Percentiles rank a stretch among this genome's conserved stretches.
Evolutionary conservation across 2,329 filamentous ascomycete genomes (phyloP).

Genomic region (Teratosphaeria viscida): DNA sequence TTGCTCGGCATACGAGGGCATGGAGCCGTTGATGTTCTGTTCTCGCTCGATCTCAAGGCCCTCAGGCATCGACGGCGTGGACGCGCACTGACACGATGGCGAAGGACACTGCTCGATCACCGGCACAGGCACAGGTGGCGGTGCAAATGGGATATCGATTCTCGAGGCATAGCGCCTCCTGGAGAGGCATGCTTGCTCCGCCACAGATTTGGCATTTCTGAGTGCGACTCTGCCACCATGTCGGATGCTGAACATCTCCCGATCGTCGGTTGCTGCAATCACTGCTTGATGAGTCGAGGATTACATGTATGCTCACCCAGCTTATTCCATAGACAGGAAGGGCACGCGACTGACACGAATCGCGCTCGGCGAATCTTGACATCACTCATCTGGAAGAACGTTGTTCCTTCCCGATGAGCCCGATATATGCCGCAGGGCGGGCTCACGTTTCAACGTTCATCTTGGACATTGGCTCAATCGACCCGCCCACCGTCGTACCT

Average conservation of each 20-base stretch:
- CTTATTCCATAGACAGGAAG: too few species aligned
- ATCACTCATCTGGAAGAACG: neutral
- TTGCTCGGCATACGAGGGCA: slow-evolving; percentile 70
- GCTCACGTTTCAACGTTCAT: neutral
- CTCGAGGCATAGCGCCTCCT: slow-evolving; percentile 14
- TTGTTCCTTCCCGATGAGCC: neutral
- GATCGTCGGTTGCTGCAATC: neutral
- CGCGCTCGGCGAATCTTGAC: neutral
- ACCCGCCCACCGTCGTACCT: neutral
- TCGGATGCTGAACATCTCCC: neutral
- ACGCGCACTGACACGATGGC: slow-evolving; percentile 65
- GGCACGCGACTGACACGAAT: neutral
- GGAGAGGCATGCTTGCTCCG: neutral
- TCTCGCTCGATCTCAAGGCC: slow-evolving; percentile 66
- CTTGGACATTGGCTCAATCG: neutral
- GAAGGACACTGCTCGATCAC: slow-evolving; percentile 54
- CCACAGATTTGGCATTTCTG: neutral
- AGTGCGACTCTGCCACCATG: neutral
- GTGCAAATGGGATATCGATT: slow-evolving; percentile 23
- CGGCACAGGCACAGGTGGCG: slow-evolving; percentile 38
- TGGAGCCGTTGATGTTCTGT: slow-evolving; percentile 61
- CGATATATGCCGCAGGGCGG: too few species aligned
- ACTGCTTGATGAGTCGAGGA: neutral
- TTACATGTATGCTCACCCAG: neutral
- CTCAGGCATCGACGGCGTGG: slow-evolving; percentile 51